phyloP scores from a whole-genome alignment of 2,329 filamentous ascomycete genomes.

The Ophiostoma piceae region DNA sequence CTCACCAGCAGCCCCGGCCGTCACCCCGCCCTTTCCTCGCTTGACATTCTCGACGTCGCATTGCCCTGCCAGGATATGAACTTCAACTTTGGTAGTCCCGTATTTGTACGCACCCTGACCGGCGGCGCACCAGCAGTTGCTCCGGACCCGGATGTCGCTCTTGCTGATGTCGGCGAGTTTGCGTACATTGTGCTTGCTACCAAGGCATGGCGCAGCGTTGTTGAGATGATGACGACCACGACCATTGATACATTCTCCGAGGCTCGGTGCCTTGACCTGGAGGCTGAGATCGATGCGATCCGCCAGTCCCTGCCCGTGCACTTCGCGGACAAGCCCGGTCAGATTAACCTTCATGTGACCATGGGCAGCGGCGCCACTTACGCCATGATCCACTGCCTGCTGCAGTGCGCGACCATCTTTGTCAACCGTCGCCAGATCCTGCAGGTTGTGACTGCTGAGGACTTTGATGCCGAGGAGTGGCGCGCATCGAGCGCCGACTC shows the following conservation, averaged over 20 bases:
- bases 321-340: conserved; percentile 56
- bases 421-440: conserved; percentile 56
- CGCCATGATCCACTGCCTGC: conserved; percentile 57
- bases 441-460: conserved; percentile 50
- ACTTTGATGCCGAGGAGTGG: conserved; percentile 51
- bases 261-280: conserved; percentile 46
- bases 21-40: conserved; percentile 50
- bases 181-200: conserved; percentile 57
- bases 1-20: conserved; percentile 58
- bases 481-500: conserved; percentile 43
- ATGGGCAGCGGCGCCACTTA: conserved; percentile 60
- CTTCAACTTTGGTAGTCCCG: conserved; percentile 57
- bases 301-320: conserved; percentile 53
- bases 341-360: conserved; percentile 58
- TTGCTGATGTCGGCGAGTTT: conserved; percentile 56
- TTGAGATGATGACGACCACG: conserved; percentile 55
- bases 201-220: conserved; percentile 57
- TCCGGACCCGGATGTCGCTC: conserved; percentile 36
- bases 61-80: conserved; percentile 58
- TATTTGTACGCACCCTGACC: conserved; percentile 52
- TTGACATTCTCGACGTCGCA: conserved; percentile 51
- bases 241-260: conserved; percentile 50
- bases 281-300: conserved; percentile 51
- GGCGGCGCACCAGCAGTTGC: conserved; percentile 38
- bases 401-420: conserved; percentile 57